A percentile compares a stretch with the other conserved stretches of the same genome.
These are phyloP conservation scores for Pseudogymnoascus sp. DNA, from an alignment of 2,329 filamentous ascomycete genomes.

Conservation along the genomic window DNA sequence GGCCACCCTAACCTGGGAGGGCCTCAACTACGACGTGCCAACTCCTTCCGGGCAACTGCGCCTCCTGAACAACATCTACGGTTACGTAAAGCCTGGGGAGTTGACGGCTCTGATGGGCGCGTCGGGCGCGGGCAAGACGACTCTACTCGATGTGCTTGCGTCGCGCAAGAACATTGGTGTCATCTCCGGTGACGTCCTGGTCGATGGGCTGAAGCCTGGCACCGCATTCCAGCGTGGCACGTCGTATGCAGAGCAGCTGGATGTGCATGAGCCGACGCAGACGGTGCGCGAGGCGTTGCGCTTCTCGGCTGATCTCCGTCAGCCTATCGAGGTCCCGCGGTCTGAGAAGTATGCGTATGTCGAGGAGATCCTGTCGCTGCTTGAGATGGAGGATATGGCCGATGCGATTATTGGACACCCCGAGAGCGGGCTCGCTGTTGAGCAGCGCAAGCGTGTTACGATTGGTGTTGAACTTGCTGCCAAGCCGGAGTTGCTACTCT, in stretches of 20 bases:
- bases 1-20: slow-evolving; percentile 67
- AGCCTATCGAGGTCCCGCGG: slow-evolving; percentile 62
- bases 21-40: slow-evolving; percentile 61
- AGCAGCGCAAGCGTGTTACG: slow-evolving; percentile 54
- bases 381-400: slow-evolving; percentile 60
- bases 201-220: slow-evolving; percentile 60
- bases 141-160: slow-evolving; percentile 75
- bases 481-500: slow-evolving; percentile 51
- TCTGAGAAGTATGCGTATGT: slow-evolving; percentile 78
- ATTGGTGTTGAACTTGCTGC: slow-evolving; percentile 53
- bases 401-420: slow-evolving; percentile 58
- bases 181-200: slow-evolving; percentile 72
- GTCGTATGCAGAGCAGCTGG: slow-evolving; percentile 86
- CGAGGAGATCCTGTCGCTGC: slow-evolving; percentile 62
- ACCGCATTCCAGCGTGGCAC: slow-evolving; percentile 67
- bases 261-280: slow-evolving; percentile 73
- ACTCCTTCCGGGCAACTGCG: slow-evolving; percentile 53
- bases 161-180: slow-evolving; percentile 83
- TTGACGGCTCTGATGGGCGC: slow-evolving; percentile 56
- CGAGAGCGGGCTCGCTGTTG: slow-evolving; percentile 53
- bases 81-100: slow-evolving; percentile 69
- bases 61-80: slow-evolving; percentile 72
- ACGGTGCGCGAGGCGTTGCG: slow-evolving; percentile 84
- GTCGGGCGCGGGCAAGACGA: slow-evolving; percentile 79
- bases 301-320: slow-evolving; percentile 83